These are phyloP conservation scores for Oenanthe sinensis DNA, from an alignment of 129 eudicot genomes.

Conservation along the genomic window DNA sequence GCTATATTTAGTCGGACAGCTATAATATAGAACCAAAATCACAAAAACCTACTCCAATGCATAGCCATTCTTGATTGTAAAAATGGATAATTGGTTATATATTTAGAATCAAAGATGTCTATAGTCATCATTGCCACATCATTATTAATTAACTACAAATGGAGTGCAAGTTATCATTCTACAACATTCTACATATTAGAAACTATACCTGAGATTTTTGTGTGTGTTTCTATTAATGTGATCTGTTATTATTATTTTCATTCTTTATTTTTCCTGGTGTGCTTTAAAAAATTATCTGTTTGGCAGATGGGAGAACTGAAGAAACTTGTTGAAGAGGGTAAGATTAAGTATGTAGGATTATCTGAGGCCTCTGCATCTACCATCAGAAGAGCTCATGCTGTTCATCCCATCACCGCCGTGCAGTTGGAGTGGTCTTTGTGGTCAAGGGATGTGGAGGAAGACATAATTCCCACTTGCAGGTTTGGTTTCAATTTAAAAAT, in stretches of 20 bases:
- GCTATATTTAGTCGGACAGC: too few relatives aligned
- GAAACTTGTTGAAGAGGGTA: constrained; percentile 36
- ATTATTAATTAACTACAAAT: too few relatives aligned
- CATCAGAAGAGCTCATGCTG: constrained; percentile 68
- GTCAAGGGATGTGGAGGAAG: constrained; percentile 43
- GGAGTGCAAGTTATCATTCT: background rate
- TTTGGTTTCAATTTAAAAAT: background rate
- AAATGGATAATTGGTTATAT: too few relatives aligned
- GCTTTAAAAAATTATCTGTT: background rate
- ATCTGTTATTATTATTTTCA: background rate
- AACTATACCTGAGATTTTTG: background rate
- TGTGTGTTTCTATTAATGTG: background rate
- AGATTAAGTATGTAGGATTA: constrained; percentile 44
- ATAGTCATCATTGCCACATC: too few relatives aligned
- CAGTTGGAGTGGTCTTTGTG: constrained; percentile 31
- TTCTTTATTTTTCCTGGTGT: background rate
- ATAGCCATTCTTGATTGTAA: too few relatives aligned
- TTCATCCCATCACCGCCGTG: constrained; percentile 68
- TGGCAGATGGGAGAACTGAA: constrained; percentile 49
- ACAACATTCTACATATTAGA: background rate
- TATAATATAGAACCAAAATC: too few relatives aligned
- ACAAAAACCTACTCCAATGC: too few relatives aligned
- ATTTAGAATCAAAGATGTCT: too few relatives aligned
- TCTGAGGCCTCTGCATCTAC: constrained; percentile 39
- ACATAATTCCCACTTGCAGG: constrained; percentile 11